Evolutionary conservation across 192 early-diverging fungal species (phyloP), one percentile per base, ranked within the genome.

Genomic region (Umbelopsis sp.): DNA sequence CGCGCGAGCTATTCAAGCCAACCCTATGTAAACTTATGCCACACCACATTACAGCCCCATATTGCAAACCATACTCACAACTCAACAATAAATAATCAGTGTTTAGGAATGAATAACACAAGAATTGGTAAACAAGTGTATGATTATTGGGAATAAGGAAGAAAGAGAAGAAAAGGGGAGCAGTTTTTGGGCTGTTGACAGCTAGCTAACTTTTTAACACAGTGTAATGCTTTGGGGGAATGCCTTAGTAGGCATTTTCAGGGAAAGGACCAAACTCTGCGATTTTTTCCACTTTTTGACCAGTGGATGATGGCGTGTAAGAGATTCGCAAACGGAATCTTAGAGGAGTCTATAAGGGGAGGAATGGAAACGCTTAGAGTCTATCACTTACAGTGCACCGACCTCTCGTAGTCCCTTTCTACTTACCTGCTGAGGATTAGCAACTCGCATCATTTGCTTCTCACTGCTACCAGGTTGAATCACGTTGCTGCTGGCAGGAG

Each of bases 401-500:
- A n/a, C n/a, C 36, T 38, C 8, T 38, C 36, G 4, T 38, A 25
- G n/a, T 3, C 9, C 14, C 68, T 24, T n/a, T 59, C 49, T n/a
- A n/a, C n/a, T 65, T 68, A 86, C 87, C 75, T 86, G 78, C 75
- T 83, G 80, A 45, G 97, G 96, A 74, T 99, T 98, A 26, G 93
- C 89, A 56, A 98, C 88, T 43, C 88, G 86, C 83, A 99, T 88
- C 16, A 83, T 32, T 74, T 99, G 98, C 17, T 87, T 91, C 25
- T 89, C 94, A 5, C 78, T 80, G 25, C 77, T 74, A 8, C 89
- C 91, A 25, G 85, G 81, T 14, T 81, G 72, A 65, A 97, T 80
- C 2, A 77, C 77, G 71, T 82, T 94, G 6, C 84, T 82, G 6
- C 90, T 92, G 0, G 95, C 90, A 29, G 95, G 88, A 31, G 87